These are phyloP conservation scores for Chytriomyces hyalinus DNA, from an alignment of 192 early-diverging fungal genomes.

Conservation along the genomic window DNA sequence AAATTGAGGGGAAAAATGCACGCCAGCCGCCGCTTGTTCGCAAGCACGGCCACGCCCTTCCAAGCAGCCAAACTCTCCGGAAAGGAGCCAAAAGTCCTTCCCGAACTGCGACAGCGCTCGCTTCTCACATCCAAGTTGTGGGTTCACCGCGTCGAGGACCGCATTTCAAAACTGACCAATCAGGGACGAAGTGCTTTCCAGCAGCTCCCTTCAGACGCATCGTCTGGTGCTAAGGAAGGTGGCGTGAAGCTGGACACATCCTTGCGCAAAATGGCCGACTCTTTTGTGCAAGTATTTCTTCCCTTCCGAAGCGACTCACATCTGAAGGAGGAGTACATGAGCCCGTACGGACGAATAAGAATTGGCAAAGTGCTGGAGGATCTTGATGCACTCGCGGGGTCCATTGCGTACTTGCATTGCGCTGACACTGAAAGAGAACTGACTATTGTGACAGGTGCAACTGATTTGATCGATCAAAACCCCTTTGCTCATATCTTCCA, in stretches of 20 bases:
- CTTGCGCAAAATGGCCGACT: conserved; percentile 38
- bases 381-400: conserved; percentile 80
- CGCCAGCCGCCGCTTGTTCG: too few relatives aligned
- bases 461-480: background rate
- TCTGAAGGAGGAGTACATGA: conserved; percentile 84
- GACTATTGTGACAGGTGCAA: conserved; percentile 77
- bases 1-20: too few relatives aligned
- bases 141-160: conserved; percentile 6
- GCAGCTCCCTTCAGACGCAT: too few relatives aligned
- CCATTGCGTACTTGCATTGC: conserved; percentile 81
- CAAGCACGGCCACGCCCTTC: too few relatives aligned
- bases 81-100: background rate
- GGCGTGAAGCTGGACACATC: too few relatives aligned
- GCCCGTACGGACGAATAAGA: conserved; percentile 72
- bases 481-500: background rate
- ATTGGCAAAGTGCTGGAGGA: conserved; percentile 86
- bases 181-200: too few relatives aligned
- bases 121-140: conserved; percentile 18
- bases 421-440: conserved; percentile 56
- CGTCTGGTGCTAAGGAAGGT: too few relatives aligned
- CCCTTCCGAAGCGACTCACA: conserved; percentile 77
- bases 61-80: background rate
- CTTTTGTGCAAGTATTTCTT: conserved; percentile 77
- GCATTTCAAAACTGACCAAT: background rate
- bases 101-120: background rate